phyloP scores from a whole-genome alignment of 2,329 filamentous ascomycete species.

The Aspergillus sp. region DNA sequence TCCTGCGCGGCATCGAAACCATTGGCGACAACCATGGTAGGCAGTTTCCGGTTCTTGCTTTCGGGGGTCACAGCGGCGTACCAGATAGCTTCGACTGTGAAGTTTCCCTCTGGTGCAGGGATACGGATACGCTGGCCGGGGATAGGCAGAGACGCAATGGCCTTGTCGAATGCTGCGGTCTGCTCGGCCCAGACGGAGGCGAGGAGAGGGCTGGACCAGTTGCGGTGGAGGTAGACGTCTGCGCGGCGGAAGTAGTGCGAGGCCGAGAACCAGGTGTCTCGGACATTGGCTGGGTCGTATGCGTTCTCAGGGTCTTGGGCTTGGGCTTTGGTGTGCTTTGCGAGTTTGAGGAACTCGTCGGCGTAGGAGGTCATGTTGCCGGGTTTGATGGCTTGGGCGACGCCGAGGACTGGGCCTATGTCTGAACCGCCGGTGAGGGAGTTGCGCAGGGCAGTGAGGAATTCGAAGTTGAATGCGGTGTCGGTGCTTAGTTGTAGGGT shows the following conservation, averaged over 20 bases:
- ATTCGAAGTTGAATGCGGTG: conserved; percentile 18
- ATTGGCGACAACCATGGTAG: conserved; percentile 41
- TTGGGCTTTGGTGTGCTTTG: conserved; percentile 13
- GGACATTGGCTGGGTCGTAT: conserved; percentile 5
- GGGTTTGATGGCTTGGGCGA: conserved; percentile 18
- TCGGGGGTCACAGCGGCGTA: not conserved
- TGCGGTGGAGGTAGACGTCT: conserved; percentile 45
- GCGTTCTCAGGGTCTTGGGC: conserved; percentile 16
- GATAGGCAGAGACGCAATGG: conserved; percentile 34
- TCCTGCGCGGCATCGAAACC: conserved; percentile 49
- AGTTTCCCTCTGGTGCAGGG: conserved; percentile 12
- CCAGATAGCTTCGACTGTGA: not conserved
- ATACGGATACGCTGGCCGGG: conserved; percentile 38
- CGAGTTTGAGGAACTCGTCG: conserved; percentile 3
- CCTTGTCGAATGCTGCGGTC: conserved; percentile 40
- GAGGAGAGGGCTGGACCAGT: conserved; percentile 45
- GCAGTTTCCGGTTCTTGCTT: no score
- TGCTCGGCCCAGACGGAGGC: conserved; percentile 31
- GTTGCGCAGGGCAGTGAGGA: conserved; percentile 12
- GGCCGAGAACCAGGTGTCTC: conserved; percentile 1
- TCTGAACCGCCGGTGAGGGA: conserved; percentile 16
- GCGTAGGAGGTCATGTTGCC: conserved; percentile 18
- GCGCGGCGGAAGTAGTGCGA: conserved; percentile 44
- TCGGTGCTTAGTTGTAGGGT: conserved; percentile 16
- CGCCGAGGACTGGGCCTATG: conserved; percentile 19